Evolutionary conservation across 805 yeast genomes (phyloP).

Genomic region (Candida chauliodis): DNA sequence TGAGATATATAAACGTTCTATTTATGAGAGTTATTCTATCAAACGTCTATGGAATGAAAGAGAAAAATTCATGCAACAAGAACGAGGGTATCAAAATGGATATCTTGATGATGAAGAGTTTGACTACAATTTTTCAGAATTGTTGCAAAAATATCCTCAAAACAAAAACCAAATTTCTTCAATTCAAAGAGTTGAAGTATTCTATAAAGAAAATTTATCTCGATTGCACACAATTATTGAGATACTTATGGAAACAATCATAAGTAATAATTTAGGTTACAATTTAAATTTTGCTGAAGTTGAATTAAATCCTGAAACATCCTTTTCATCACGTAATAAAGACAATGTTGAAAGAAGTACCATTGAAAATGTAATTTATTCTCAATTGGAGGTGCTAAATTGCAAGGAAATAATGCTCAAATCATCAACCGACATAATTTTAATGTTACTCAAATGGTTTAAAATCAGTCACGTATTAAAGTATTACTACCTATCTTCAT

Average conservation of each 20-base stretch:
- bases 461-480: constrained; percentile 74
- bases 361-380: constrained; percentile 25
- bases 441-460: constrained; percentile 68
- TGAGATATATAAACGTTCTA: constrained; percentile 56
- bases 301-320: constrained; percentile 32
- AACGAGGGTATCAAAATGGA: constrained; percentile 45
- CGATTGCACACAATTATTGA: constrained; percentile 60
- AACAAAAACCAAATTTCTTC: constrained; percentile 35
- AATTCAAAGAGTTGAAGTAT: constrained; percentile 54
- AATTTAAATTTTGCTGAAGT: constrained; percentile 32
- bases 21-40: constrained; percentile 63
- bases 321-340: constrained; percentile 13
- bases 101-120: constrained; percentile 17
- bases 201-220: constrained; percentile 52
- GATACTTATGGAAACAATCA: constrained; percentile 62
- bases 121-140: constrained; percentile 23
- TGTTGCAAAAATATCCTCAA: constrained; percentile 28
- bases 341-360: constrained; percentile 14
- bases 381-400: constrained; percentile 51
- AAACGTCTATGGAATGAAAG: constrained; percentile 72
- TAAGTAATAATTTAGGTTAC: constrained; percentile 42
- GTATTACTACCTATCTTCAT: constrained; percentile 65
- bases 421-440: constrained; percentile 52
- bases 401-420: constrained; percentile 63
- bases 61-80: constrained; percentile 67